Evolutionary conservation across 2,329 filamentous ascomycete genomes (phyloP), one percentile per base, ranked within the genome.

Genomic region (Zymoseptoria brevis): DNA sequence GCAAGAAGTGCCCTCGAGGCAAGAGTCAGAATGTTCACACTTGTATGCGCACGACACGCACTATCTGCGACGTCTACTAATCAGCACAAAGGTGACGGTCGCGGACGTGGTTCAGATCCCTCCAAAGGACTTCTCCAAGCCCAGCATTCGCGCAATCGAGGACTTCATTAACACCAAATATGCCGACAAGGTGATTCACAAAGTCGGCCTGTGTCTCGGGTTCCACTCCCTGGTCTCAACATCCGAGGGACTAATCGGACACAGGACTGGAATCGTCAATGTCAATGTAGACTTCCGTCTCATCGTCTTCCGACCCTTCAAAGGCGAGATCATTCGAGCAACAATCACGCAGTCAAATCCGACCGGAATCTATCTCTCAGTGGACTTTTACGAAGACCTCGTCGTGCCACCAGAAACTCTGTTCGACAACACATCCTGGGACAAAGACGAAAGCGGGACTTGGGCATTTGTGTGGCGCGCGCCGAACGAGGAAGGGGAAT

Each of bases 101-200:
- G 87, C 91, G 67, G 94, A 99, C 79, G 82, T 99, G 67, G 90
- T 99, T 66, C 90, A 96, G 76, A 95, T 99, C 76, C 82, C 84
- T 30, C 94, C 94, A 1, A 84, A 90, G 69, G 89, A 96, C 72
- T 96, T 97, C 72, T 83, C 86, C 62, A 94, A 94, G 75, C 81
- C 85, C 61, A 95, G 89, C 70, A 83, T 85, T 30, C 83, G 91
- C 63, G 90, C 91, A 1, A 90, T 99, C 64, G 91, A 96, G 75
- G 92, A 99, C 77, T 94, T 94, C 69, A 94, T 99, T 77, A 97
- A 99, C 73, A 82, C 86, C 64, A 99, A 99, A 76, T 99, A 96
- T 75, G 86, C 93, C 60, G 96, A 99, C 77, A 94, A 93, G 76
- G 88, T 91, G 21, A 90, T 99, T 62, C 93, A 96, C 72, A 94